Evolutionary conservation across 2,329 filamentous ascomycete genomes (phyloP).

Genomic region (Aspergillus awamori): DNA sequence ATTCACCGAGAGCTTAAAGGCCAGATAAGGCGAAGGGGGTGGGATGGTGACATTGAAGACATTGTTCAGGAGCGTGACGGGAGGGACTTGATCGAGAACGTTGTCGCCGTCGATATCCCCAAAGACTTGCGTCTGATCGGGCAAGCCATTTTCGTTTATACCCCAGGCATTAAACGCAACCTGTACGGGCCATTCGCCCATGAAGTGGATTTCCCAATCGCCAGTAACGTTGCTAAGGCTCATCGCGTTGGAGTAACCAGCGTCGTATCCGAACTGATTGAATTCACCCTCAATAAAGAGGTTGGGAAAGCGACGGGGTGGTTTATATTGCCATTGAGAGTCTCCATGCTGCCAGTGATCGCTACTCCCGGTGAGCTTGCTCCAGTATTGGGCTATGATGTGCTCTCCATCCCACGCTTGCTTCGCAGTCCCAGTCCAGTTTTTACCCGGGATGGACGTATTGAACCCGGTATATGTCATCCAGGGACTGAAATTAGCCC

Average conservation of each 20-base stretch:
- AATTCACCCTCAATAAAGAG: conserved; percentile 63
- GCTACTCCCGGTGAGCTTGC: conserved; percentile 59
- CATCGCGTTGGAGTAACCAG: conserved; percentile 54
- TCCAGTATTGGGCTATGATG: conserved; percentile 65
- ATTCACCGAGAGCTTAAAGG: conserved; percentile 58
- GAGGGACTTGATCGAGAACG: conserved; percentile 63
- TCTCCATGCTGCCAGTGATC: conserved; percentile 63
- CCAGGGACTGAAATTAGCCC: conserved; percentile 62
- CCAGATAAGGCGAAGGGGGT: conserved; percentile 57
- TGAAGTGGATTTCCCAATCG: conserved; percentile 61
- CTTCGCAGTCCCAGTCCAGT: conserved; percentile 58
- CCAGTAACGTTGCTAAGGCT: conserved; percentile 51
- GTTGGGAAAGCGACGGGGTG: conserved; percentile 60
- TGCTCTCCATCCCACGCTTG: conserved; percentile 65
- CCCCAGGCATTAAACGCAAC: conserved; percentile 68
- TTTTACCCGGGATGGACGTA: conserved; percentile 48
- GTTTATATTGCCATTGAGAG: conserved; percentile 39
- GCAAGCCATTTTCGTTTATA: conserved; percentile 62
- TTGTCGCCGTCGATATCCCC: conserved; percentile 65
- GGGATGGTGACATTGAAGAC: conserved; percentile 61
- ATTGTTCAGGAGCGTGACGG: conserved; percentile 58
- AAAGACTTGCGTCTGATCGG: conserved; percentile 60
- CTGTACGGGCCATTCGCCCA: conserved; percentile 64
- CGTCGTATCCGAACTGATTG: conserved; percentile 66
- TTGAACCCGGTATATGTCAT: conserved; percentile 55